These are phyloP conservation scores for Aspergillus fischeri DNA, from an alignment of 2,329 filamentous ascomycete species.

Conservation along the genomic window DNA sequence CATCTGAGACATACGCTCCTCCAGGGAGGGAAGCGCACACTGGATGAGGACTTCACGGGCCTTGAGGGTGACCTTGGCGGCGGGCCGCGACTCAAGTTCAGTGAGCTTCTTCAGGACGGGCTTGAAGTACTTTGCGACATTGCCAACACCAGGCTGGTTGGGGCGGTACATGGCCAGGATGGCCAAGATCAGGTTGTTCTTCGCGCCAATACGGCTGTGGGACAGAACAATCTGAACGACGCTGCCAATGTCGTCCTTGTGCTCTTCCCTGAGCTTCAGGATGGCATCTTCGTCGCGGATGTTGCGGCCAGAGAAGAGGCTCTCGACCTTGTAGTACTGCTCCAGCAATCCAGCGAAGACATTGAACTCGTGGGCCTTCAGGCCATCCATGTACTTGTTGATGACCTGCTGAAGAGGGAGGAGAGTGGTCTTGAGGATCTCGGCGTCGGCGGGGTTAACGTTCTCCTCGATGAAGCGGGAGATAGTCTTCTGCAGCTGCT, in stretches of 20 bases:
- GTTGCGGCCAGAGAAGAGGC: slow-evolving; percentile 78
- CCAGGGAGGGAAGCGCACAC: slow-evolving; percentile 89
- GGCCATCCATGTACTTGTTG: slow-evolving; percentile 74
- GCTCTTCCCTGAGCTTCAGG: slow-evolving; percentile 86
- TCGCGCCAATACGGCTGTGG: slow-evolving; percentile 84
- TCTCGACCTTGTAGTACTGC: slow-evolving; percentile 78
- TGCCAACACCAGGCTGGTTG: slow-evolving; percentile 85
- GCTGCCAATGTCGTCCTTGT: slow-evolving; percentile 84
- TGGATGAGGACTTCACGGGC: slow-evolving; percentile 96
- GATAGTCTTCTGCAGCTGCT: slow-evolving; percentile 77
- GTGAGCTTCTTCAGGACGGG: slow-evolving; percentile 78
- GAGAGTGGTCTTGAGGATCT: slow-evolving; percentile 68
- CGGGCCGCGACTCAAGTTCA: slow-evolving; percentile 79
- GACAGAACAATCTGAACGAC: slow-evolving; percentile 89
- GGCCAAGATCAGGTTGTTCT: slow-evolving; percentile 89
- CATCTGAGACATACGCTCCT: slow-evolving; percentile 94
- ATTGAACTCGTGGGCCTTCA: slow-evolving; percentile 84
- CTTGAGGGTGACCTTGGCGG: slow-evolving; percentile 95
- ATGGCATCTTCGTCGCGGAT: slow-evolving; percentile 90
- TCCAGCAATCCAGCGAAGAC: slow-evolving; percentile 77
- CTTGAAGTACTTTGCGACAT: slow-evolving; percentile 83
- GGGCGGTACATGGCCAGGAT: slow-evolving; percentile 92
- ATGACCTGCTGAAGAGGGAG: slow-evolving; percentile 74
- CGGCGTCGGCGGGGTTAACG: slow-evolving; percentile 67
- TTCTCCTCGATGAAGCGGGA: slow-evolving; percentile 86